Evolutionary conservation across 805 yeast species (phyloP).

Genomic region (Lachancea kluyveri): DNA sequence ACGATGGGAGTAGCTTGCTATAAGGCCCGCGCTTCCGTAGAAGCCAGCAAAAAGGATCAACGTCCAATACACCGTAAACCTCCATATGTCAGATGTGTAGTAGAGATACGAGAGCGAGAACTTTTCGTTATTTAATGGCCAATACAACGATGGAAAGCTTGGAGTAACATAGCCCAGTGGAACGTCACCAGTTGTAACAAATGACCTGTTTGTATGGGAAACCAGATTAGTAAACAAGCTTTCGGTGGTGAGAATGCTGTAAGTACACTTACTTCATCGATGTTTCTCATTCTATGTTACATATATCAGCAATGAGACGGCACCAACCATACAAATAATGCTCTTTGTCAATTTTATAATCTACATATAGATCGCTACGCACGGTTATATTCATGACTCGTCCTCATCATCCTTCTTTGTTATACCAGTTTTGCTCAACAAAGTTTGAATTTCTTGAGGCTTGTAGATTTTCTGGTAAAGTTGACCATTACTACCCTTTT

Average conservation of each 20-base stretch:
- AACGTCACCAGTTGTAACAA: conserved; percentile 42
- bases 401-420: conserved; percentile 50
- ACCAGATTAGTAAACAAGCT: too few species aligned
- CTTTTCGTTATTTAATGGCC: conserved; percentile 49
- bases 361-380: conserved; percentile 4
- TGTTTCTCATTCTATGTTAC: not conserved
- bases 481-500: conserved; percentile 41
- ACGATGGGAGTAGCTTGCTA: conserved; percentile 50
- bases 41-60: conserved; percentile 58
- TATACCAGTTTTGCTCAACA: conserved; percentile 69
- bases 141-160: conserved; percentile 68
- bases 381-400: conserved; percentile 11
- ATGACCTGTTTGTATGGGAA: too few species aligned
- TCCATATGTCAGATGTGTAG: conserved; percentile 69
- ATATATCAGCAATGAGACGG: too few species aligned
- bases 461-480: conserved; percentile 70
- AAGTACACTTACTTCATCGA: conserved; percentile 5
- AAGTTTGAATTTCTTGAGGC: conserved; percentile 66
- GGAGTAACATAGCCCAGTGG: conserved; percentile 85
- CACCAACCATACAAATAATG: too few species aligned
- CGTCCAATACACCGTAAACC: conserved; percentile 77
- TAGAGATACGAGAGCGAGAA: conserved; percentile 52
- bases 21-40: conserved; percentile 56
- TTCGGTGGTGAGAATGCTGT: not conserved
- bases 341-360: conserved; percentile 1